Evolutionary conservation across 2,329 filamentous ascomycete genomes (phyloP), one percentile per base, ranked within the genome.

Genomic region (Aspergillus ustus): DNA sequence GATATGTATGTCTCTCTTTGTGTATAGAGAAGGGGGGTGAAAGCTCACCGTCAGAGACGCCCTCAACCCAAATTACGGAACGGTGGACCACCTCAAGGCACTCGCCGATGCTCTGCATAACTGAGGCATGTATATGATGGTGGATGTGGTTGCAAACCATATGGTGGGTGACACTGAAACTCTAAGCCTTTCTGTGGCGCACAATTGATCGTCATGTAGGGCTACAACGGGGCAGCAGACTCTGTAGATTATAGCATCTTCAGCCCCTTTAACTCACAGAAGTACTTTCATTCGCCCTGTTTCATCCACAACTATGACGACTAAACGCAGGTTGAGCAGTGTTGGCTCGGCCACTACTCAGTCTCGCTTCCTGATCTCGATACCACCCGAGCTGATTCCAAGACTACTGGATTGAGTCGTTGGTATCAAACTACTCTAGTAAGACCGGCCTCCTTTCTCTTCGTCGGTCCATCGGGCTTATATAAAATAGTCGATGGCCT

Each of bases 271-370:
- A 83, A 89, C 72, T 75, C 83, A 29, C 62, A 80, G 19, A 81
- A 80, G 25, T 87, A 87, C 67, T 91, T 85, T 75, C 87, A 91
- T 70, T 49, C 81, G 1, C 84, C 82, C 68, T 91, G 89, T 73
- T 69, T 70, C 3, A 80, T 86, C 56, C 64, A 60, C 17, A 70
- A 89, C 72, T 88, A 87, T 74, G 70, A 73, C 43, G 75, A 88
- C 69, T 78, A 85, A 64, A 78, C 72, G 1, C 78, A 74, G 20
- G 70, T 74, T 2, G 71, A 76, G 49, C 46, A 74, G 17, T 90
- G 87, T 77, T 85, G 84, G 83, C 75, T 84, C 19, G 83, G 83
- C 20, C 80, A 83, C 61, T 78, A 77, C n/a, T 81, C 78, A 17
- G 82, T 85, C n/a, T 79, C 82, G 0, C 82, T 91, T 0, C 86